Base-by-base conservation (phyloP, 2,329 filamentous ascomycete genomes). In the Colletotrichum brevisporum region DNA sequence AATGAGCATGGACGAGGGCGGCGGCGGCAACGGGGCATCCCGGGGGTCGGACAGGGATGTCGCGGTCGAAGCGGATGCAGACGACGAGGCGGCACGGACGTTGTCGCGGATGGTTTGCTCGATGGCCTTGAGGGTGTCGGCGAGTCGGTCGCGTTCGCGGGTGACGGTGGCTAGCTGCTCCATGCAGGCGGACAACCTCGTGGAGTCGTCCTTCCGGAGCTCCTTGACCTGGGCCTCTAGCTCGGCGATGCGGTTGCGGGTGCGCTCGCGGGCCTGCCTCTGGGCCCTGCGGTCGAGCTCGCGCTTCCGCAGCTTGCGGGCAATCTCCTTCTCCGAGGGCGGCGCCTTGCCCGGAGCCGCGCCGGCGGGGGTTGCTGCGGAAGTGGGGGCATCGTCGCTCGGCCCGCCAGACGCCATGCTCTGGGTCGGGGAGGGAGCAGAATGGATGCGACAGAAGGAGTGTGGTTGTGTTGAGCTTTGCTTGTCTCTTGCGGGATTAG, bases 261-360 rank as follows among this genome's bases (percentile, higher is more conserved):
- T 78, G 10, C 77, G 72, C 57, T 78, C 77, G 15, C 77, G 75
- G 9, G 76, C 75, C n/a, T 75, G 63, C 5, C 76, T 71, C 67
- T 78, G 77, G 8, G 77, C 76, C 53, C 75, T 75, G 64, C 77
- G 76, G 56, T 78, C 77, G 13, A 78, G 74, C 54, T 78, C 77
- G 13, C 77, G 69, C 70, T 78, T 78, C 71, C 77, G 76, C 39
- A 76, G 71, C 63, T 70, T 70, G 36, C 70, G 70, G 24, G 70
- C 70, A 13, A 70, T 58, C 51, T 70, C 70, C 55, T 64, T 67
- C 43, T 70, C 70, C 13, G 66, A 66, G 31, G 51, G 66, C 31
- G 31, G 31, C 16, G 56, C 51, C 55, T 66, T 69, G 45, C 43
- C 62, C 24, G 62, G 62, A 16, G 50, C 41, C 36, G 15, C 56